Percentiles rank a stretch among this genome's conserved stretches.
Conservation (phyloP, 345 rosid genomes). For the Reutealis trisperma region DNA sequence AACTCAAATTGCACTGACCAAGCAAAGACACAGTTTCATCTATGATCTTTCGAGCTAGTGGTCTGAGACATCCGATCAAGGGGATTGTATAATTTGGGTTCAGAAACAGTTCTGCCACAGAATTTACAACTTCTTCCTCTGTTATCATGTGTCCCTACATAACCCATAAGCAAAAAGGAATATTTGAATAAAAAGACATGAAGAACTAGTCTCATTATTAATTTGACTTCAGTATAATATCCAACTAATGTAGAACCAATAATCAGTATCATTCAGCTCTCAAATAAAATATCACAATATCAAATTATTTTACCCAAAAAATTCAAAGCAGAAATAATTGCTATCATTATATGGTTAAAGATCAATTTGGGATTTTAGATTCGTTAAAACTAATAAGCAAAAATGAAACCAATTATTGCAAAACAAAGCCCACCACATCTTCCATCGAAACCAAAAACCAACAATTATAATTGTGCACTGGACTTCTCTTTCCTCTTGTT, state of each 20-base stretch:
- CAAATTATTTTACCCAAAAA: not conserved
- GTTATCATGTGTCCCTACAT: conserved; percentile 48
- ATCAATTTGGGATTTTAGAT: not conserved
- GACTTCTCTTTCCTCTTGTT: not conserved
- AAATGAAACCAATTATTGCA: not conserved
- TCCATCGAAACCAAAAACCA: not conserved
- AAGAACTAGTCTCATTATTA: not conserved
- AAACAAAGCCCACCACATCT: not conserved
- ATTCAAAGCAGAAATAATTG: not conserved
- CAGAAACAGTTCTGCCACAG: conserved; percentile 58
- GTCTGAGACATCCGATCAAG: conserved; percentile 65
- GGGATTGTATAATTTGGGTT: conserved; percentile 69
- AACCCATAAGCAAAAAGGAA: conserved; percentile 13
- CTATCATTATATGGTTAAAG: not conserved
- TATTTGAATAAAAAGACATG: not conserved
- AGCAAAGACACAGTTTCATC: conserved; percentile 59
- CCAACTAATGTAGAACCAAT: not conserved
- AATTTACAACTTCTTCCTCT: conserved; percentile 60
- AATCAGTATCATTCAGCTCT: not conserved
- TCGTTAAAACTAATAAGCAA: not conserved
- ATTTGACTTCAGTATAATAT: not conserved
- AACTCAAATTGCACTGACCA: conserved; percentile 52
- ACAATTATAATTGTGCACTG: not conserved
- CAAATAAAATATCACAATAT: not conserved
- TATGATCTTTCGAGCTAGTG: conserved; percentile 51